phyloP scores from a whole-genome alignment of 805 yeast species.

The Nakazawaea populi region DNA sequence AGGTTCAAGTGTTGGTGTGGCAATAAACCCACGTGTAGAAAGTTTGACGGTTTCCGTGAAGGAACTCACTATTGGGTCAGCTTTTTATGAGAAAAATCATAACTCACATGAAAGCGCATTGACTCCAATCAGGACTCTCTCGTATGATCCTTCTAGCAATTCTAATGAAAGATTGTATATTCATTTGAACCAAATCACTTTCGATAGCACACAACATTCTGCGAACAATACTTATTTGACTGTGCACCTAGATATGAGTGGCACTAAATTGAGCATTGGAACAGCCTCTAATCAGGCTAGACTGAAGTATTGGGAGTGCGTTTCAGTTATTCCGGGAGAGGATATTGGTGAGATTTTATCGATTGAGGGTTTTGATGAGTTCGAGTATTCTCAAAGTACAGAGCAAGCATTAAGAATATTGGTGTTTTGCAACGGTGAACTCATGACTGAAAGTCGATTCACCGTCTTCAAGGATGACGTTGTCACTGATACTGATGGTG shows the following conservation, averaged over 20 bases:
- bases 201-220: conserved; percentile 14
- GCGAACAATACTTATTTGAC: conserved; percentile 39
- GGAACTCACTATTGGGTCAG: conserved; percentile 51
- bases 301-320: conserved; percentile 56
- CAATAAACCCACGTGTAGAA: conserved; percentile 78
- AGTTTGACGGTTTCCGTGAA: conserved; percentile 62
- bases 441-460: conserved; percentile 54
- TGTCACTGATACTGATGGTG: conserved; percentile 33
- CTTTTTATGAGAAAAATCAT: conserved; percentile 18
- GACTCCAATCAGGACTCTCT: conserved; percentile 58
- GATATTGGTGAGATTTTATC: conserved; percentile 65
- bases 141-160: conserved; percentile 57
- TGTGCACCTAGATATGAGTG: conserved; percentile 47
- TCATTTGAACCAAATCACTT: conserved; percentile 43
- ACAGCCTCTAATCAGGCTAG: conserved; percentile 60
- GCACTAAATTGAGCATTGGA: conserved; percentile 48
- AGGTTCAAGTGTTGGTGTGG: conserved; percentile 72
- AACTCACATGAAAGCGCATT: conserved; percentile 43
- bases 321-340: conserved; percentile 69
- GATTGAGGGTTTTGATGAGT: conserved; percentile 56
- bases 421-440: conserved; percentile 58
- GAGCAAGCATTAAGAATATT: conserved; percentile 27
- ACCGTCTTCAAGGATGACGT: conserved; percentile 23
- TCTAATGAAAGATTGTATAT: conserved; percentile 57
- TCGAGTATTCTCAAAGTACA: conserved; percentile 21